Percentiles rank a stretch among this genome's conserved stretches.
These are phyloP conservation scores for Phlebopus sp. DNA, from an alignment of 1,284 basidiomycete genomes.

Conservation along the genomic window DNA sequence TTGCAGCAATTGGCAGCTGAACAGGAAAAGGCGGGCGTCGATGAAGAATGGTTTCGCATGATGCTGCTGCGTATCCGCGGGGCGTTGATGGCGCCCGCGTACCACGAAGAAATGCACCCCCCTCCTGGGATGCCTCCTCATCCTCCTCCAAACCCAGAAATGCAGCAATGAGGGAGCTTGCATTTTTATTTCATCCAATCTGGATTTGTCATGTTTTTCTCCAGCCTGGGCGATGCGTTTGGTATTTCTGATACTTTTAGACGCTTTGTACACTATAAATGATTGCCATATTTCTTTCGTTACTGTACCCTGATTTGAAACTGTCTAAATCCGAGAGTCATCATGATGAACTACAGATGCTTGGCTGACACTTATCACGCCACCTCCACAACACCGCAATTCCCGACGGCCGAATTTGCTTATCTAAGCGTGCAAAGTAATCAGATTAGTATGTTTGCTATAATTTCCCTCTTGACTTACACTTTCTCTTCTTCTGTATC, in stretches of 20 bases:
- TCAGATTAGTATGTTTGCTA: conserved; percentile 17
- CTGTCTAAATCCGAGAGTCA: too few species aligned
- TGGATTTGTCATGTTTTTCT: conserved; percentile 12
- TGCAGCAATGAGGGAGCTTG: conserved; percentile 22
- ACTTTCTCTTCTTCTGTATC: not conserved
- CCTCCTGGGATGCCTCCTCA: conserved; percentile 41
- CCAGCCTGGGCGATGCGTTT: conserved; percentile 2
- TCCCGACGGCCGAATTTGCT: conserved; percentile 2
- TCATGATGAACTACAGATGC: too few species aligned
- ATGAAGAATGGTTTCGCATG: conserved; percentile 79
- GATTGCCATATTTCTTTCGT: not conserved
- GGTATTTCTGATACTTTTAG: conserved; percentile 5
- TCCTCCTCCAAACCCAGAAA: conserved; percentile 34
- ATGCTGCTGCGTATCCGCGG: conserved; percentile 73
- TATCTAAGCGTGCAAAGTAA: conserved; percentile 24
- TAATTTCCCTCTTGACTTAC: not conserved
- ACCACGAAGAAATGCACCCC: conserved; percentile 58
- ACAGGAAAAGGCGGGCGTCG: conserved; percentile 74
- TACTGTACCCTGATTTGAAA: not conserved
- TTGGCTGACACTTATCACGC: too few species aligned
- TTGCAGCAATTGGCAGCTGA: conserved; percentile 69
- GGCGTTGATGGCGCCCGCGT: conserved; percentile 63
- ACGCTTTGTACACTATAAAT: conserved; percentile 5
- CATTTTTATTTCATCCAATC: conserved; percentile 1
- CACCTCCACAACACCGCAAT: too few species aligned